Conservation (phyloP, 1,284 basidiomycete species). For the Austroboletus novae-zelandiae region DNA sequence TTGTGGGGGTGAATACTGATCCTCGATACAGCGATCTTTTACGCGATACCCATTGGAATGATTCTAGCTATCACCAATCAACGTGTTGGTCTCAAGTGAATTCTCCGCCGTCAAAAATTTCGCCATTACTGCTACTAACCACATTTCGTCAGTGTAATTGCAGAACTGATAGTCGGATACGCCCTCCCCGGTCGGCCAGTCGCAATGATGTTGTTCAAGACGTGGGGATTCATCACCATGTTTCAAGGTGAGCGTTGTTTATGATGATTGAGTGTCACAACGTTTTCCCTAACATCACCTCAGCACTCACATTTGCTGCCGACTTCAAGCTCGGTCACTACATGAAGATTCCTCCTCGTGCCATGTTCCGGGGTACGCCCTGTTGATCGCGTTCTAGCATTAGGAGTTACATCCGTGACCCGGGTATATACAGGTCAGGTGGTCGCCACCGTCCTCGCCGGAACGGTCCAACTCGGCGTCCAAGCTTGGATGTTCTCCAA, state of each 20-base stretch:
- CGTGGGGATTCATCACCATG: slow-evolving; percentile 40
- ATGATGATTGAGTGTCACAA: not conserved
- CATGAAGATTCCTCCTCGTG: slow-evolving; percentile 52
- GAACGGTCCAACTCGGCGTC: slow-evolving; percentile 41
- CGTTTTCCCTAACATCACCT: not conserved
- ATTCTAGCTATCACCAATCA: slow-evolving; percentile 40
- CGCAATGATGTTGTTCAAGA: slow-evolving; percentile 48
- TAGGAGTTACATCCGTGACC: not conserved
- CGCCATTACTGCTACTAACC: not conserved
- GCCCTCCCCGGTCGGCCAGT: slow-evolving; percentile 44
- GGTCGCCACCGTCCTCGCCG: slow-evolving; percentile 41
- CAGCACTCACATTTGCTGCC: slow-evolving; percentile 37
- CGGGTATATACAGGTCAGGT: slow-evolving; percentile 32
- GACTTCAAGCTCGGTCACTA: slow-evolving; percentile 53
- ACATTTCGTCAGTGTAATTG: slow-evolving; percentile 31
- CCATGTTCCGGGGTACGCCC: slow-evolving; percentile 39
- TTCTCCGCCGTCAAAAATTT: not conserved
- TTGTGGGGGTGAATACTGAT: not conserved
- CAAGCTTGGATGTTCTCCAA: slow-evolving; percentile 42
- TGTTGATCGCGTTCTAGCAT: no score
- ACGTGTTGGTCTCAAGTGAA: slow-evolving; percentile 45
- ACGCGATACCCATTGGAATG: slow-evolving; percentile 55
- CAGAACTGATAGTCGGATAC: slow-evolving; percentile 48
- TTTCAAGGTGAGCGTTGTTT: slow-evolving; percentile 28
- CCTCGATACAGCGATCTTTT: slow-evolving; percentile 38